phyloP scores from a whole-genome alignment of 495 filamentous ascomycete genomes.

The Penicillium bialowiezense region DNA sequence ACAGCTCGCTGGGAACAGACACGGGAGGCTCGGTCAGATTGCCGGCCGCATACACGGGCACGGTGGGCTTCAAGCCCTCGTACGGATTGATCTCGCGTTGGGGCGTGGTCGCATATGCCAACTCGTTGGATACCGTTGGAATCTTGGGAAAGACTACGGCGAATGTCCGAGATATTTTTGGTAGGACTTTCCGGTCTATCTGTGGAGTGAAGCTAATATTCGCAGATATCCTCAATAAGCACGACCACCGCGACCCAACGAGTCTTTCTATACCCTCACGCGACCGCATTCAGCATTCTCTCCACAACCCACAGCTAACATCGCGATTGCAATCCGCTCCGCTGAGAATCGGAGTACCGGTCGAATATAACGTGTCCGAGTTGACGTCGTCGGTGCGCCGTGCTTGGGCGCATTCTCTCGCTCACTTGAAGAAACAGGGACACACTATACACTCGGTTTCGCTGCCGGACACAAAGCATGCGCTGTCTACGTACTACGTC shows the following conservation, averaged over 20 bases:
- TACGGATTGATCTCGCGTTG: slow-evolving; percentile 81
- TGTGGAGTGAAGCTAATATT: slow-evolving; percentile 1
- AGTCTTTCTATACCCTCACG: slow-evolving; percentile 55
- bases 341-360: slow-evolving; percentile 69
- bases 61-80: slow-evolving; percentile 90
- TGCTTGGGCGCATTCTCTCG: slow-evolving; percentile 64
- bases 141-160: slow-evolving; percentile 58
- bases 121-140: slow-evolving; percentile 92
- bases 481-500: slow-evolving; percentile 90
- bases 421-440: slow-evolving; percentile 55
- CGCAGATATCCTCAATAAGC: slow-evolving; percentile 48
- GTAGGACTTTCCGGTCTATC: slow-evolving; percentile 28
- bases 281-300: slow-evolving; percentile 33
- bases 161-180: slow-evolving; percentile 53
- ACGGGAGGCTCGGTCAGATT: slow-evolving; percentile 91
- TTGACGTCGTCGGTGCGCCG: slow-evolving; percentile 64
- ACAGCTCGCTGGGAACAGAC: slow-evolving; percentile 83
- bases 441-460: slow-evolving; percentile 72
- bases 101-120: slow-evolving; percentile 93
- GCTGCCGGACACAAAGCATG: slow-evolving; percentile 79
- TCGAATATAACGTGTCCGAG: slow-evolving; percentile 86
- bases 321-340: slow-evolving; percentile 24
- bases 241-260: slow-evolving; percentile 78
- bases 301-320: slow-evolving; percentile 25
- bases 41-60: slow-evolving; percentile 86